phyloP scores from a whole-genome alignment of 768 basidiomycete genomes.

The Suillus weaverae region DNA sequence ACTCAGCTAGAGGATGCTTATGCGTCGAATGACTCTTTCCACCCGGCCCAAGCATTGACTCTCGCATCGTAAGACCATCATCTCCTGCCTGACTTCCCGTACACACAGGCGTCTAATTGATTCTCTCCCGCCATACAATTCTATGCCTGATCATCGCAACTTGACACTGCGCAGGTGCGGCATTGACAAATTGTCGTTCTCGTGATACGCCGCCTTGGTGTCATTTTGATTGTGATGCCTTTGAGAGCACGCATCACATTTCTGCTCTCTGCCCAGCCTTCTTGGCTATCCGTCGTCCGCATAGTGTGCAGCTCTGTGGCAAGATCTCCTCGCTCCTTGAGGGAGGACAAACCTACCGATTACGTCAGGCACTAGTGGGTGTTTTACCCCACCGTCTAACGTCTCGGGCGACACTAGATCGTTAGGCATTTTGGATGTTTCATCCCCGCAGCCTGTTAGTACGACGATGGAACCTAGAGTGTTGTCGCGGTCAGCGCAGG shows the following conservation, averaged over 20 bases:
- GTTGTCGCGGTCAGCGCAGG: not conserved
- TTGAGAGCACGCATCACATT: no score
- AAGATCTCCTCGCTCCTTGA: not conserved
- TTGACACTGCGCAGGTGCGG: no score
- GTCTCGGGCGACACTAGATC: no score
- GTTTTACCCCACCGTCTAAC: no score
- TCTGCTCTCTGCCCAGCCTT: not conserved
- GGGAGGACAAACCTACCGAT: not conserved
- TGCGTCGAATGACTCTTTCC: not conserved
- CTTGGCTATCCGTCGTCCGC: no score
- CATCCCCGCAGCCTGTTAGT: not conserved
- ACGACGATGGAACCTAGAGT: no score
- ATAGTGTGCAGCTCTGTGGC: not conserved
- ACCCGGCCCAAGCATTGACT: not conserved
- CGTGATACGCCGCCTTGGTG: no score
- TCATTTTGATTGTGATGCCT: no score
- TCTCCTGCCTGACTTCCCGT: not conserved
- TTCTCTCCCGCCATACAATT: not conserved
- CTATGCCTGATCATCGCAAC: no score
- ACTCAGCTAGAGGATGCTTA: not conserved
- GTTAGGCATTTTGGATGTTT: not conserved
- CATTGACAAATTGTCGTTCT: no score
- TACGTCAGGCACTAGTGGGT: no score
- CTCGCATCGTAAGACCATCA: not conserved
- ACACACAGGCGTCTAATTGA: not conserved